phyloP scores from a whole-genome alignment of 2,329 filamentous ascomycete species.

The Thelonectria discophora region DNA sequence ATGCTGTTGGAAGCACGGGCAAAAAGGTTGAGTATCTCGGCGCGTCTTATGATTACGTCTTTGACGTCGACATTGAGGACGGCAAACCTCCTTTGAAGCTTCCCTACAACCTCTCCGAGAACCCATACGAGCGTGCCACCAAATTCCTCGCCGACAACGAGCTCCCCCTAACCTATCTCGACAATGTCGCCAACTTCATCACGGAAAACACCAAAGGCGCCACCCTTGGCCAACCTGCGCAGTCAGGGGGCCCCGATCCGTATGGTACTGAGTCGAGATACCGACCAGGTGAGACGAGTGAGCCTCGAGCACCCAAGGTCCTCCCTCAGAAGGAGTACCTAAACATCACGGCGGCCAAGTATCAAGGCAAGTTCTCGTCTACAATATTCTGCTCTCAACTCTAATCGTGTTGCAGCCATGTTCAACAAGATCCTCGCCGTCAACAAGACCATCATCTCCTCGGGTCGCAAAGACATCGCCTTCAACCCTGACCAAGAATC shows the following conservation, averaged over 20 bases:
- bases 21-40: conserved; percentile 81
- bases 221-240: conserved; percentile 73
- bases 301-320: conserved; percentile 61
- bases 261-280: conserved; percentile 83
- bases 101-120: conserved; percentile 92
- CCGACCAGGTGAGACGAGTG: conserved; percentile 66
- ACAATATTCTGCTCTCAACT: neutral
- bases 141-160: conserved; percentile 93
- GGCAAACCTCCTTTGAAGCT: conserved; percentile 91
- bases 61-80: conserved; percentile 95
- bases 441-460: conserved; percentile 76
- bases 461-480: conserved; percentile 76
- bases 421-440: conserved; percentile 79
- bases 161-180: conserved; percentile 84
- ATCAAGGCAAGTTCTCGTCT: conserved; percentile 54
- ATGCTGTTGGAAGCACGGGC: conserved; percentile 83
- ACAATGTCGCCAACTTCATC: conserved; percentile 94
- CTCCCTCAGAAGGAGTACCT: conserved; percentile 85
- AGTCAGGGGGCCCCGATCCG: conserved; percentile 69
- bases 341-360: conserved; percentile 78
- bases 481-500: conserved; percentile 77
- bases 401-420: conserved; percentile 58
- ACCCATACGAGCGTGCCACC: conserved; percentile 89
- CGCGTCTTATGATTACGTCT: conserved; percentile 94
- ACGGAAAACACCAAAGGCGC: conserved; percentile 88